Evolutionary conservation across 2,329 filamentous ascomycete genomes (phyloP).

Genomic region (Paracamarosporium sp.): DNA sequence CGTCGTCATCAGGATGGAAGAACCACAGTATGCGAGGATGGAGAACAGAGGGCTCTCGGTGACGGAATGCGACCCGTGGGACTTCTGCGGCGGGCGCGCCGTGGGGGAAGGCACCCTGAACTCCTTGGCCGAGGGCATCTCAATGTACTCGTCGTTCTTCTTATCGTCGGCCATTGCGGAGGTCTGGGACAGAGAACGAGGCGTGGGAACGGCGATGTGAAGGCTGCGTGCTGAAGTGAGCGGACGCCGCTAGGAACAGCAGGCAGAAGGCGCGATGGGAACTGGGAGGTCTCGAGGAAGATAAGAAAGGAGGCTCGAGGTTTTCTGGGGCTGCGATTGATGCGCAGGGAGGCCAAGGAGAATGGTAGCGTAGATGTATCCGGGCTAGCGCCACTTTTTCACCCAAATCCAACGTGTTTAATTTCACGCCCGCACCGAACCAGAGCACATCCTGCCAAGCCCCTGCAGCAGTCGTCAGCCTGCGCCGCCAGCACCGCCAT

Average conservation of each 20-base stretch:
- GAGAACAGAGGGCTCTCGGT: conserved; percentile 81
- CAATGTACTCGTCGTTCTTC: conserved; percentile 80
- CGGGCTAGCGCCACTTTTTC: conserved; percentile 25
- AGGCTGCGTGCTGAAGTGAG: conserved; percentile 14
- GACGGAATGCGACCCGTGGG: conserved; percentile 46
- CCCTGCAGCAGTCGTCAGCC: conserved; percentile 26
- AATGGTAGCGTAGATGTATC: conserved; percentile 14
- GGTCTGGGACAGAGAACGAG: conserved; percentile 11
- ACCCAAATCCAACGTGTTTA: conserved; percentile 32
- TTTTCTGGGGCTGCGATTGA: not conserved
- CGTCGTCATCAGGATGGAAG: conserved; percentile 99
- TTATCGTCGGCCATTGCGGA: conserved; percentile 83
- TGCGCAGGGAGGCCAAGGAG: conserved; percentile 12
- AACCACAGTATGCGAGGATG: conserved; percentile 87
- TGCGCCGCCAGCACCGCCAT: not conserved
- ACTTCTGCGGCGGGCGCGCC: conserved; percentile 49
- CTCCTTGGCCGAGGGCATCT: conserved; percentile 60
- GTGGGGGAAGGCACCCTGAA: conserved; percentile 53
- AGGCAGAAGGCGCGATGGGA: conserved; percentile 3
- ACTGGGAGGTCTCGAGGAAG: not conserved
- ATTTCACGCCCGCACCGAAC: conserved; percentile 29
- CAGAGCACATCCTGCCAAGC: conserved; percentile 26
- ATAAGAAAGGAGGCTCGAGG: not conserved
- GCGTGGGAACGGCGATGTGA: conserved; percentile 6
- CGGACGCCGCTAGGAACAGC: conserved; percentile 4